Evolutionary conservation across 371 early-diverging fungal genomes (phyloP).

Genomic region (Capillidium heterosporum): DNA sequence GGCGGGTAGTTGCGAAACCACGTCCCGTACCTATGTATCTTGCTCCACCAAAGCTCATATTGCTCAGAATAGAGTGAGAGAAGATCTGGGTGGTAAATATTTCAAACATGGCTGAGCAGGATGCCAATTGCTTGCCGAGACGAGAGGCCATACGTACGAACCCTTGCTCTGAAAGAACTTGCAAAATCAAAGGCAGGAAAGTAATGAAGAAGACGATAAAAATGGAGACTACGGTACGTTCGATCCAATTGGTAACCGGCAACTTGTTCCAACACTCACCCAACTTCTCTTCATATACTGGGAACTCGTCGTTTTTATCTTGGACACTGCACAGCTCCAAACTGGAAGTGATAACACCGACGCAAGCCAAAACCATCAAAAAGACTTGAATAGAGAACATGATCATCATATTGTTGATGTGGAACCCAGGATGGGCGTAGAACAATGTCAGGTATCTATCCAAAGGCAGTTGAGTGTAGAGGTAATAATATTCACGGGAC

Average conservation of each 20-base stretch:
- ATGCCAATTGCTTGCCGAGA: slow-evolving; percentile 63
- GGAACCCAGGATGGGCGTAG: slow-evolving; percentile 82
- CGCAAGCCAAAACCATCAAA: slow-evolving; percentile 54
- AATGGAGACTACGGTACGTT: slow-evolving; percentile 60
- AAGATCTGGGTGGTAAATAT: slow-evolving; percentile 83
- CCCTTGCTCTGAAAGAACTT: slow-evolving; percentile 73
- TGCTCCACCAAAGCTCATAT: slow-evolving; percentile 68
- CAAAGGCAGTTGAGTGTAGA: slow-evolving; percentile 66
- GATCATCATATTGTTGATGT: slow-evolving; percentile 78
- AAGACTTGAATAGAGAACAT: slow-evolving; percentile 75
- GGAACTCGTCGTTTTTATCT: slow-evolving; percentile 4
- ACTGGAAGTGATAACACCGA: slow-evolving; percentile 33
- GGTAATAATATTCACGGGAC: slow-evolving; percentile 77
- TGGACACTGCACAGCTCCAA: slow-evolving; percentile 9
- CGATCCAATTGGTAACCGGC: slow-evolving; percentile 70
- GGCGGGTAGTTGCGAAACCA: slow-evolving; percentile 71
- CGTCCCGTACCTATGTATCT: slow-evolving; percentile 79
- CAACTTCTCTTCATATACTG: slow-evolving; percentile 19
- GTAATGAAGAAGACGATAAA: slow-evolving; percentile 64
- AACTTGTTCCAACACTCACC: slow-evolving; percentile 31
- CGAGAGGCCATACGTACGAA: slow-evolving; percentile 53
- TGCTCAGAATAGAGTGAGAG: slow-evolving; percentile 60
- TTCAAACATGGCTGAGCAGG: slow-evolving; percentile 73
- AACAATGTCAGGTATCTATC: slow-evolving; percentile 79
- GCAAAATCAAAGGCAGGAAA: slow-evolving; percentile 70